Base-by-base conservation (phyloP, 768 basidiomycete species). In the Asterophora parasitica region DNA sequence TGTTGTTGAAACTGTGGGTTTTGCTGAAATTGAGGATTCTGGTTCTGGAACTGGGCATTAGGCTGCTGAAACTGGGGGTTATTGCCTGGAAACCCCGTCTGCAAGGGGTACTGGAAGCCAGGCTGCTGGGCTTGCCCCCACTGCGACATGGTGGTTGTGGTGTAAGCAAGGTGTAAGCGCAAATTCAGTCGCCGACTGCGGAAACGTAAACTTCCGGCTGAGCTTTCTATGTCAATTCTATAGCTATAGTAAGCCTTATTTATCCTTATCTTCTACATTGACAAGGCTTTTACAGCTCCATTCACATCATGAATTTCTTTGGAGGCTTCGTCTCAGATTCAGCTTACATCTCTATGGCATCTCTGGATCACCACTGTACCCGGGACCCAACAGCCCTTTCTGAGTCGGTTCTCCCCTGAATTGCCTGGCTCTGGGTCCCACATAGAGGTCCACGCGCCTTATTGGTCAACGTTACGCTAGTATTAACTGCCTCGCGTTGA, bases 51-150 rank as follows among this genome's bases (percentile, higher is more conserved):
- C 43, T 64, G 63, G 2, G 60, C 57, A 13, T 71, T 72, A 37
- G 56, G 46, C 43, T 61, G 58, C 60, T 65, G 64, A 55, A 66
- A 57, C 48, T 63, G 63, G 2, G 60, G 55, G 30, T 71, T 72
- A 47, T 55, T 54, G 43, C 59, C 61, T 50, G 69, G 76, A 64
- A 77, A 83, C 11, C 85, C 87, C 2, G 87, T 85, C 55, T 85
- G 85, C 63, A 83, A 70, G 27, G 88, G 82, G 60, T 85, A 83
- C 66, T 89, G 86, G 59, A 72, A 83, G 30, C 81, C 79, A 17
- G 75, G 77, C 64, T 83, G 85, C 45, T 82, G 84, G 44, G 74
- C 75, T 59, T 80, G 79, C 33, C 74, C 76, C 85, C 88, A 90
- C 67, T 88, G 86, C 58, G 85, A 79, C 88, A 90, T 89, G 61